These are phyloP conservation scores for Deuterostichococcus epilithicus DNA, from an alignment of 139 green algal species.

Conservation along the genomic window DNA sequence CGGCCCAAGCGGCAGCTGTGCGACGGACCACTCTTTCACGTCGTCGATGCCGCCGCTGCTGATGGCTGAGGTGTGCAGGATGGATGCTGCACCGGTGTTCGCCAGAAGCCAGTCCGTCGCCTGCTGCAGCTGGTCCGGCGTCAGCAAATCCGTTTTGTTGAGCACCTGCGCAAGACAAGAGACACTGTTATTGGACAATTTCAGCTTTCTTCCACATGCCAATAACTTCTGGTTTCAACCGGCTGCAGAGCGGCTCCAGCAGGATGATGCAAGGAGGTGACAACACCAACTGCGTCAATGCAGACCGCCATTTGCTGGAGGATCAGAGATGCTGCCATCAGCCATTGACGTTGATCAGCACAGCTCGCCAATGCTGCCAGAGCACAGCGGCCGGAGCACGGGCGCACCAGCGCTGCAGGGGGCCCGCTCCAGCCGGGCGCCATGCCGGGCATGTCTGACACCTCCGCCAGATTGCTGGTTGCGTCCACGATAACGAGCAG, in stretches of 20 bases:
- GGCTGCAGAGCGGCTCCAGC: too few relatives aligned
- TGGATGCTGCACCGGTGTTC: conserved; percentile 13
- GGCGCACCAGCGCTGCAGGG: conserved; percentile 65
- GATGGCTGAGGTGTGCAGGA: conserved; percentile 46
- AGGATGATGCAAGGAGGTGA: too few relatives aligned
- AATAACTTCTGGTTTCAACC: too few relatives aligned
- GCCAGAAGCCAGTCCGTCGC: conserved; percentile 48
- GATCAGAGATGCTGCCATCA: too few relatives aligned
- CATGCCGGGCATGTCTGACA: conserved; percentile 72
- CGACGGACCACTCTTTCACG: conserved; percentile 65
- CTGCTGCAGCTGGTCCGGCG: conserved; percentile 26
- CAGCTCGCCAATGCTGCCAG: too few relatives aligned
- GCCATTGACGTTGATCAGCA: too few relatives aligned
- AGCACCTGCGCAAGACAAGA: conserved; percentile 20
- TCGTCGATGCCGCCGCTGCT: conserved; percentile 30
- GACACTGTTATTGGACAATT: too few relatives aligned
- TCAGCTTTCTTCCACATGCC: too few relatives aligned
- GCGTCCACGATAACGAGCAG: conserved; percentile 80
- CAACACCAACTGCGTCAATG: too few relatives aligned
- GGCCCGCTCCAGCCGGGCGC: conserved; percentile 52
- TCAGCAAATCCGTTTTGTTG: conserved; percentile 78
- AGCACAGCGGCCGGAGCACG: too few relatives aligned
- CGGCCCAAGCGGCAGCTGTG: conserved; percentile 69
- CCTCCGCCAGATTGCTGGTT: conserved; percentile 37
- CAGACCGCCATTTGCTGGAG: too few relatives aligned